These are phyloP conservation scores for Mycena venus DNA, from an alignment of 768 basidiomycete genomes.

Conservation along the genomic window DNA sequence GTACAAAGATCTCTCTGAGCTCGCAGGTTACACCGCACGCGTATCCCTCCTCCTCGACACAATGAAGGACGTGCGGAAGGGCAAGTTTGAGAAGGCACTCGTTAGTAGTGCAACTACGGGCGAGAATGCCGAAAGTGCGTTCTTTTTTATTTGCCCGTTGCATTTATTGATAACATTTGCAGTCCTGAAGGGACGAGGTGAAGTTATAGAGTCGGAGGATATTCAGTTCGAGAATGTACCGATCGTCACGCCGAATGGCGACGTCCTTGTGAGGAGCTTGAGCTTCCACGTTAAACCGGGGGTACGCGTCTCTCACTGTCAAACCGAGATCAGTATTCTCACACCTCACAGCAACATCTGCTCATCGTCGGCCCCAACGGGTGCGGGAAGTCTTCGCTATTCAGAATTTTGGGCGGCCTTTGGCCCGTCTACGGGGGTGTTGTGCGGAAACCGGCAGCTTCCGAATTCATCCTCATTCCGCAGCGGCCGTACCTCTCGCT, in stretches of 20 bases:
- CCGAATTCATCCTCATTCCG: constrained; percentile 94
- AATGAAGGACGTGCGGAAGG: constrained; percentile 87
- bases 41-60: constrained; percentile 92
- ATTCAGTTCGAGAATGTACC: constrained; percentile 95
- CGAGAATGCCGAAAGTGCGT: constrained; percentile 83
- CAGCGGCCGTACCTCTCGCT: constrained; percentile 96
- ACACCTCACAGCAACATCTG: constrained; percentile 81
- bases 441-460: constrained; percentile 90
- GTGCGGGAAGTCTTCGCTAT: constrained; percentile 91
- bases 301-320: constrained; percentile 54
- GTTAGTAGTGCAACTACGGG: constrained; percentile 80
- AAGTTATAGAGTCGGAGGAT: constrained; percentile 86
- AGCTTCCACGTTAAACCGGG: constrained; percentile 93
- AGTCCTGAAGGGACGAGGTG: constrained; percentile 87
- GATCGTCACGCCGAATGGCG: constrained; percentile 96
- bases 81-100: constrained; percentile 90
- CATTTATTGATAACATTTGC: constrained; percentile 9
- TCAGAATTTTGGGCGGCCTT: constrained; percentile 85
- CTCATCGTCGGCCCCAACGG: constrained; percentile 96
- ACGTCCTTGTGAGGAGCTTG: constrained; percentile 86
- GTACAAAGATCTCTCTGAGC: constrained; percentile 95
- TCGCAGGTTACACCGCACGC: constrained; percentile 95
- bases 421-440: constrained; percentile 83
- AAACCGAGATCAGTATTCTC: background rate
- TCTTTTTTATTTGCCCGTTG: background rate